These are phyloP conservation scores for Pythium periplocum DNA, from an alignment of 352 stramenopile species.

Conservation along the genomic window DNA sequence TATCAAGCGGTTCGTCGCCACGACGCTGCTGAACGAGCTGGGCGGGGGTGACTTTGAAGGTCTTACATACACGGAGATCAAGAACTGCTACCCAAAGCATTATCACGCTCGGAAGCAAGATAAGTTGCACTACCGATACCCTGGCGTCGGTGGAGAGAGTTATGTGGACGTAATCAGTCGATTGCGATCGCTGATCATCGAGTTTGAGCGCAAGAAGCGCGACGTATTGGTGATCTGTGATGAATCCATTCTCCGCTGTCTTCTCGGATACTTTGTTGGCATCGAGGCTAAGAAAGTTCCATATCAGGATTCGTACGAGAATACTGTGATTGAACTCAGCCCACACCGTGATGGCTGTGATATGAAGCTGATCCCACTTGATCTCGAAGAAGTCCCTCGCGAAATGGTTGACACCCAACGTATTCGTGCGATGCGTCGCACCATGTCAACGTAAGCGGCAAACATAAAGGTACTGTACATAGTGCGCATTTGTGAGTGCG, in stretches of 20 bases:
- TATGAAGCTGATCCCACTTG: conserved; percentile 76
- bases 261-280: conserved; percentile 81
- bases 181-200: conserved; percentile 88
- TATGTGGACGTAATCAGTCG: conserved; percentile 93
- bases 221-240: conserved; percentile 84
- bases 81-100: conserved; percentile 83
- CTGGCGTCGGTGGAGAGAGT: conserved; percentile 88
- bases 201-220: conserved; percentile 89
- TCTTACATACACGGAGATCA: conserved; percentile 84
- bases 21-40: conserved; percentile 90
- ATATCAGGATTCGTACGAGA: conserved; percentile 57
- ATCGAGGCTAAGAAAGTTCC: conserved; percentile 67
- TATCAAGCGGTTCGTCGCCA: conserved; percentile 77
- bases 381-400: conserved; percentile 18
- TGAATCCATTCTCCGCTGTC: conserved; percentile 70
- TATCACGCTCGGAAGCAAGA: conserved; percentile 80
- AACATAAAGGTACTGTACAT: neutral
- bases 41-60: conserved; percentile 89
- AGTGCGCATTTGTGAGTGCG: too few relatives aligned
- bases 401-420: conserved; percentile 5
- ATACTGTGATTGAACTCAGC: conserved; percentile 73
- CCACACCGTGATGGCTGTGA: conserved; percentile 81
- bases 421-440: conserved; percentile 5
- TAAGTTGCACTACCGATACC: conserved; percentile 89
- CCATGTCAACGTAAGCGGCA: conserved; percentile 13